Percentiles rank a stretch among this genome's conserved stretches.
phyloP scores from a whole-genome alignment of 73 alveolate species.

The Strombidium stylifer region DNA sequence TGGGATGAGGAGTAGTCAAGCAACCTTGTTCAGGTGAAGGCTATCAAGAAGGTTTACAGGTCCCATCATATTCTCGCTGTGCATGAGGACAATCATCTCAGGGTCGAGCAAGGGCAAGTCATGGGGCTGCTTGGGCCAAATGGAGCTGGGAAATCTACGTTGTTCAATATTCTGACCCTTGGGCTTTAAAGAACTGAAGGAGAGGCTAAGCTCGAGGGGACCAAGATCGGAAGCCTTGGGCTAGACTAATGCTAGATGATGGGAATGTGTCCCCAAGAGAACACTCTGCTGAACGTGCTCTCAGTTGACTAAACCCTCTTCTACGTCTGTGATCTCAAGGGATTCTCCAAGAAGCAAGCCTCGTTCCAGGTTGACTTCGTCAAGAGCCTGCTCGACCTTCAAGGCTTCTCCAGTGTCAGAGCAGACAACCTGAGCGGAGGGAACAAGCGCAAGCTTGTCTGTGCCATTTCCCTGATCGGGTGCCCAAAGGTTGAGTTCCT shows the following conservation, averaged over 20 bases:
- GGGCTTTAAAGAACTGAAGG: slow-evolving; percentile 83
- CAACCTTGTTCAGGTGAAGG: no score
- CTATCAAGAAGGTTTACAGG: no score
- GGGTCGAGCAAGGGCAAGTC: slow-evolving; percentile 81
- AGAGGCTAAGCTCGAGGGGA: slow-evolving; percentile 88
- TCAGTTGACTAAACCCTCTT: slow-evolving; percentile 87
- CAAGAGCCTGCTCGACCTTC: no score
- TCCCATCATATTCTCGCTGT: no score
- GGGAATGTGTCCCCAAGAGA: slow-evolving; percentile 96
- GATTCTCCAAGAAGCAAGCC: no score
- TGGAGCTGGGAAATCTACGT: slow-evolving; percentile 99
- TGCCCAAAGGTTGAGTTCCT: slow-evolving; percentile 84
- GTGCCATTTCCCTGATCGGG: slow-evolving; percentile 90
- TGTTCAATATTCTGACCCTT: slow-evolving; percentile 85
- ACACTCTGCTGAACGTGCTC: slow-evolving; percentile 87
- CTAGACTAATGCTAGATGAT: slow-evolving; percentile 69
- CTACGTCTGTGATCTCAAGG: slow-evolving; percentile 83
- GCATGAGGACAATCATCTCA: slow-evolving; percentile 59
- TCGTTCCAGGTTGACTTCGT: no score
- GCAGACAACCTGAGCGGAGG: slow-evolving; percentile 90
- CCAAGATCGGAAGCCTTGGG: slow-evolving; percentile 68
- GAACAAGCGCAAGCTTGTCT: slow-evolving; percentile 90
- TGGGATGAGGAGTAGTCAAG: no score
- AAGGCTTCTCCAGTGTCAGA: slow-evolving; percentile 62
- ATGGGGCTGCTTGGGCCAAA: slow-evolving; percentile 96